Conservation (phyloP, 1,284 basidiomycete genomes). For the Stereum hirsutum region DNA sequence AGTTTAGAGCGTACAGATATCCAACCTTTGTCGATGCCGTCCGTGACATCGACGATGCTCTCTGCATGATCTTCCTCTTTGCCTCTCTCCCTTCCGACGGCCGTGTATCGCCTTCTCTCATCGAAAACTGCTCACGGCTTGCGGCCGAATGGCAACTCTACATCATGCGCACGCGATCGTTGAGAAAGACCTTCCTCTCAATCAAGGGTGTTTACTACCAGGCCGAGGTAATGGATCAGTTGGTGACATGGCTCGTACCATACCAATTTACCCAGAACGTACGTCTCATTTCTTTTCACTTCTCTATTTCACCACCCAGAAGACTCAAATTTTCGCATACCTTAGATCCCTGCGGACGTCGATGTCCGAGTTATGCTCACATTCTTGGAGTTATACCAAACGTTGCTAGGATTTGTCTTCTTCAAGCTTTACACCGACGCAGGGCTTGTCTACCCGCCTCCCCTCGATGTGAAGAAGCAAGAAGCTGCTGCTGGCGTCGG, state of each 20-base stretch:
- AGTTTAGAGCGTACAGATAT: conserved; percentile 48
- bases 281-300: conserved; percentile 4
- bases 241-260: conserved; percentile 93
- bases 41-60: conserved; percentile 94
- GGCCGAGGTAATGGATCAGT: conserved; percentile 90
- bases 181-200: conserved; percentile 92
- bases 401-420: conserved; percentile 89
- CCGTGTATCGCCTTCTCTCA: conserved; percentile 75
- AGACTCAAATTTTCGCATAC: conserved; percentile 3
- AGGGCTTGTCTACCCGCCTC: conserved; percentile 92
- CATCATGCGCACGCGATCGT: conserved; percentile 80
- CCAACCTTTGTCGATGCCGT: conserved; percentile 95
- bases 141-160: conserved; percentile 94
- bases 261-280: conserved; percentile 98
- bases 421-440: conserved; percentile 97
- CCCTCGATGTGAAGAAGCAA: conserved; percentile 79
- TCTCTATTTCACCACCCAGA: background rate
- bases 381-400: conserved; percentile 98
- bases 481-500: conserved; percentile 87
- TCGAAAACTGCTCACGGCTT: conserved; percentile 87
- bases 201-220: conserved; percentile 99
- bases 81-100: conserved; percentile 80
- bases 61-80: conserved; percentile 93
- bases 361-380: conserved; percentile 98
- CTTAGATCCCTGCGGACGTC: conserved; percentile 89